phyloP scores from a whole-genome alignment of 768 basidiomycete genomes.

The Strobilomyces confusus region DNA sequence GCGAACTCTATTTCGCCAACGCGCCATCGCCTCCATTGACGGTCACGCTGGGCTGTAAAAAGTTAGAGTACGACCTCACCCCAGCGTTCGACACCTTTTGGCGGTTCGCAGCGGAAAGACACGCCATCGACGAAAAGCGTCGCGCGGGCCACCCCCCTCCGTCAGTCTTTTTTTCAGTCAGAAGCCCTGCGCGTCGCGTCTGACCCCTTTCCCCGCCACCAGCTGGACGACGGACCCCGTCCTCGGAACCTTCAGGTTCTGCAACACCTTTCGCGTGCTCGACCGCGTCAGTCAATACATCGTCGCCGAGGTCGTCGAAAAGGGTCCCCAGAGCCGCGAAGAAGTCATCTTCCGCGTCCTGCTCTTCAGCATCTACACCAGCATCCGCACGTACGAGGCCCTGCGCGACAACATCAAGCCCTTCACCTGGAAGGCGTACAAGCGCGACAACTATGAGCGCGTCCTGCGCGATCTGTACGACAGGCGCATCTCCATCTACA shows the following conservation, averaged over 20 bases:
- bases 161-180: slow-evolving; percentile 36
- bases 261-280: slow-evolving; percentile 71
- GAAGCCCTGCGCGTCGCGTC: background rate
- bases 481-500: slow-evolving; percentile 51
- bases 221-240: slow-evolving; percentile 71
- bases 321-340: slow-evolving; percentile 53
- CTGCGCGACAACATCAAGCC: slow-evolving; percentile 50
- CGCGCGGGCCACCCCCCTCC: slow-evolving; percentile 46
- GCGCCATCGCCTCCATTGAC: slow-evolving; percentile 23
- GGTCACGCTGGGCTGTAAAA: slow-evolving; percentile 33
- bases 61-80: slow-evolving; percentile 38
- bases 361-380: slow-evolving; percentile 71
- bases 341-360: slow-evolving; percentile 71
- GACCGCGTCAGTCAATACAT: slow-evolving; percentile 71
- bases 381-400: slow-evolving; percentile 67
- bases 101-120: slow-evolving; percentile 53
- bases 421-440: slow-evolving; percentile 58
- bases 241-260: slow-evolving; percentile 55
- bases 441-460: slow-evolving; percentile 46
- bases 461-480: slow-evolving; percentile 45
- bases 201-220: slow-evolving; percentile 25
- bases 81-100: slow-evolving; percentile 61
- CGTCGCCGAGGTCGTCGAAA: slow-evolving; percentile 63
- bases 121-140: slow-evolving; percentile 53
- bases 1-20: slow-evolving; percentile 12